Evolutionary conservation across 2,329 filamentous ascomycete species (phyloP), one percentile per base, ranked within the genome.

Genomic region (Aureobasidium sp.): DNA sequence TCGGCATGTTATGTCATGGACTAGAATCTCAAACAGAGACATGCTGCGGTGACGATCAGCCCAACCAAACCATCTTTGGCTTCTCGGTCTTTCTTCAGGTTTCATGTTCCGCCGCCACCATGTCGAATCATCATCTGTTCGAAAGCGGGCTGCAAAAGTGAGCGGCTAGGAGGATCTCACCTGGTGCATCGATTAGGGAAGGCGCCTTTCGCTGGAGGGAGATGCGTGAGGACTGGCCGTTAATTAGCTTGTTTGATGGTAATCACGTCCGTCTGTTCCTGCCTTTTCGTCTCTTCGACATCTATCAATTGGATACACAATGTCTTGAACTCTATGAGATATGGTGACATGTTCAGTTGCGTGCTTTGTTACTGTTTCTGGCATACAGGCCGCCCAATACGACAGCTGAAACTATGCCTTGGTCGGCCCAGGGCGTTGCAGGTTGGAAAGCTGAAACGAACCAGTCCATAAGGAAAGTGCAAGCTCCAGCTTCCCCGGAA

Each of bases 401-500:
- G 53, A 29, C 27, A 26, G 41, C 39, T 46, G 41, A 36, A 57
- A 57, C 53, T 17, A n/a, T 46, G 53, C 27, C 17, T 46, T 39
- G 15, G 26, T 57, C 39, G 9, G 10, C n/a, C 26, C 29, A 57
- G 41, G 39, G 12, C 26, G 53, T 36, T 26, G 53, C 53, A 57
- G 29, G n/a, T 34, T 46, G 9, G 37, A 20, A 46, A 44, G 39
- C 53, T 57, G 53, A 57, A 57, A 57, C 50, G 32, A 8, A 27
- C 50, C n/a, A 27, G 50, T 34, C 39, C 50, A 34, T 26, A 26
- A 15, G 34, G 50, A 53, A 39, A 27, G 34, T 39, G 50, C 20
- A 52, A 52, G 48, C 48, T 39, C 15, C 34, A 52, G 48, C 48
- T 53, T 39, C 50, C 50, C 50, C 50, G 48, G 48, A 53, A 24